Conservation (phyloP, 2,329 filamentous ascomycete genomes). For the Exophiala sideris region DNA sequence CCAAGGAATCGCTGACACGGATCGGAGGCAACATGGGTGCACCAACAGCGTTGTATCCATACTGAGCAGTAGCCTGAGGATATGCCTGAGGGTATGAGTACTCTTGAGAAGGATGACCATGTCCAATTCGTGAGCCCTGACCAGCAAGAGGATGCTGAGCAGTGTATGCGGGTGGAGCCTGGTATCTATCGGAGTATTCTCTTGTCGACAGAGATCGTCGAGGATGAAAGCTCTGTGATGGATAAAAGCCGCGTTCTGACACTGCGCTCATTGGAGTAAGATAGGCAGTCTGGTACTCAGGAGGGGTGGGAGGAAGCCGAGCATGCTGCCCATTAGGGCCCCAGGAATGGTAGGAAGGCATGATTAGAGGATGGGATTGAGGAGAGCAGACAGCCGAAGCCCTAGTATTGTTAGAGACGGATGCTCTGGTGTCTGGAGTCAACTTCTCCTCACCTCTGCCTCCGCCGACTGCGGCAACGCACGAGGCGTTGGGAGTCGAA, state of each 20-base stretch:
- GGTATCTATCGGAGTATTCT: constrained; percentile 47
- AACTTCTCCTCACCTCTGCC: constrained; percentile 7
- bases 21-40: constrained; percentile 42
- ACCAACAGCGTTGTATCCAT: constrained; percentile 27
- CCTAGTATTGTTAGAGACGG: constrained; percentile 2
- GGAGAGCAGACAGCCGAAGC: constrained; percentile 25
- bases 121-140: constrained; percentile 11
- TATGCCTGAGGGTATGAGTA: constrained; percentile 20
- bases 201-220: constrained; percentile 43
- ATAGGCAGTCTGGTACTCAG: constrained; percentile 28
- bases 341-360: constrained; percentile 29
- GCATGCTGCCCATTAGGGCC: constrained; percentile 23
- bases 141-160: constrained; percentile 19
- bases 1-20: constrained; percentile 37
- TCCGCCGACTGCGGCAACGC: constrained; percentile 19
- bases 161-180: constrained; percentile 41
- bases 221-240: constrained; percentile 37
- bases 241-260: constrained; percentile 33
- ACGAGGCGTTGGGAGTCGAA: constrained; percentile 20
- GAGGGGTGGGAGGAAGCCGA: constrained; percentile 28
- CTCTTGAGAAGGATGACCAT: constrained; percentile 19
- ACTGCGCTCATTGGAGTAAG: constrained; percentile 26
- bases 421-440: neutral
- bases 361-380: constrained; percentile 13
- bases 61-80: constrained; percentile 15